These are phyloP conservation scores for Heliophila coronopifolia DNA, from an alignment of 441 rosid genomes.

Conservation along the genomic window DNA sequence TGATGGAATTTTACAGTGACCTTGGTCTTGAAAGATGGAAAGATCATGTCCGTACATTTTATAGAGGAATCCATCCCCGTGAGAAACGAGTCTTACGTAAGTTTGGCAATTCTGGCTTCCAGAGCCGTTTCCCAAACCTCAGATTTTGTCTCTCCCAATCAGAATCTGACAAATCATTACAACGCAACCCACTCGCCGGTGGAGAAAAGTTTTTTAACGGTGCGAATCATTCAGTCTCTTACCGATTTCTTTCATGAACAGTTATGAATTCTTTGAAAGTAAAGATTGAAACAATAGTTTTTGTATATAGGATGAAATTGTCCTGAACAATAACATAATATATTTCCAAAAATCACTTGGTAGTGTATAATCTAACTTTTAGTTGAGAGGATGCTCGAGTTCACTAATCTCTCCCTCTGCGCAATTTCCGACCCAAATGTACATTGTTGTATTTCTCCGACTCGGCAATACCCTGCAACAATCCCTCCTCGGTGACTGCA, in stretches of 20 bases:
- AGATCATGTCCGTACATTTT: slow-evolving; percentile 26
- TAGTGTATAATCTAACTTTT: not conserved
- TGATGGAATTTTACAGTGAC: slow-evolving; percentile 8
- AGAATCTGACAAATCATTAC: slow-evolving; percentile 22
- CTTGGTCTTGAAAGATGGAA: slow-evolving; percentile 35
- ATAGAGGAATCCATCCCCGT: slow-evolving; percentile 25
- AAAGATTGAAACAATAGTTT: not conserved
- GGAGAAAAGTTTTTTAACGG: not conserved
- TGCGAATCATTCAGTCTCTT: not conserved
- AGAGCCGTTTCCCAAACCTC: slow-evolving; percentile 29
- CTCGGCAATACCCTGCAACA: slow-evolving; percentile 72
- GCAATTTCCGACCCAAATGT: slow-evolving; percentile 64
- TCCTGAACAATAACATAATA: not conserved
- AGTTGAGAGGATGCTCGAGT: slow-evolving; percentile 30
- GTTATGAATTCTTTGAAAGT: not conserved
- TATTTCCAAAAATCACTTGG: not conserved
- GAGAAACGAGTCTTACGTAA: slow-evolving; percentile 33
- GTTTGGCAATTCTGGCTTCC: slow-evolving; percentile 41
- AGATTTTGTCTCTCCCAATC: slow-evolving; percentile 26
- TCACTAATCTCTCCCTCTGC: slow-evolving; percentile 58
- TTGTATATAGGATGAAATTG: not conserved
- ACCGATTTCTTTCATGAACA: not conserved
- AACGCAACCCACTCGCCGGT: slow-evolving; percentile 28
- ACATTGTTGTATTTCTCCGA: slow-evolving; percentile 43
- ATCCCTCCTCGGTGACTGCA: slow-evolving; percentile 81